Conservation (phyloP, 345 rosid genomes). For the Linum usitatissimum region DNA sequence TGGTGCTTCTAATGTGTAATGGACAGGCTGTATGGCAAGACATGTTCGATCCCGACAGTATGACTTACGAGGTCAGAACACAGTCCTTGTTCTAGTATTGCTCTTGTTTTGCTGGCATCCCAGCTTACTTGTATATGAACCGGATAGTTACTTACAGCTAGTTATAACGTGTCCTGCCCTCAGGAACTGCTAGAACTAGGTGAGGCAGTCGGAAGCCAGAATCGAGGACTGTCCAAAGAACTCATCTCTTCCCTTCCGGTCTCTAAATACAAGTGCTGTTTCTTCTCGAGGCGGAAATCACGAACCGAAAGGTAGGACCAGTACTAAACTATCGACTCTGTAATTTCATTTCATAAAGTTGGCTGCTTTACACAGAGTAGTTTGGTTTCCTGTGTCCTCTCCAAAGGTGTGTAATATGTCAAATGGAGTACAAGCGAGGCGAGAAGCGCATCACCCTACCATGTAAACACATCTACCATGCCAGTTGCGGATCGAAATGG, state of each 20-base stretch:
- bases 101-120: too few species aligned
- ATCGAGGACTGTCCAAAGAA: conserved; percentile 82
- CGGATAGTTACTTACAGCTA: not conserved
- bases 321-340: too few species aligned
- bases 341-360: not conserved
- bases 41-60: conserved; percentile 78
- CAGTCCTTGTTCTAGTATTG: not conserved
- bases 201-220: conserved; percentile 91
- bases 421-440: conserved; percentile 90
- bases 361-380: not conserved
- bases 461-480: conserved; percentile 83
- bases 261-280: conserved; percentile 70
- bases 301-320: conserved; percentile 57
- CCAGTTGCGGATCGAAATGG: conserved; percentile 76
- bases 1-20: not conserved
- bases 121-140: not conserved
- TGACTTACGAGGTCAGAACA: conserved; percentile 88
- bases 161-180: not conserved
- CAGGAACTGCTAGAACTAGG: conserved; percentile 94
- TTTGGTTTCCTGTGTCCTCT: not conserved
- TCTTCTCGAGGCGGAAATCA: conserved; percentile 76
- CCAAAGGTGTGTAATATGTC: conserved; percentile 83
- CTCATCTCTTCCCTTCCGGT: conserved; percentile 71
- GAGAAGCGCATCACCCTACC: conserved; percentile 72
- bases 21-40: conserved; percentile 86